Evolutionary conservation across 2,329 filamentous ascomycete genomes (phyloP), one percentile per base, ranked within the genome.

Genomic region (Ceratocystis destructans): DNA sequence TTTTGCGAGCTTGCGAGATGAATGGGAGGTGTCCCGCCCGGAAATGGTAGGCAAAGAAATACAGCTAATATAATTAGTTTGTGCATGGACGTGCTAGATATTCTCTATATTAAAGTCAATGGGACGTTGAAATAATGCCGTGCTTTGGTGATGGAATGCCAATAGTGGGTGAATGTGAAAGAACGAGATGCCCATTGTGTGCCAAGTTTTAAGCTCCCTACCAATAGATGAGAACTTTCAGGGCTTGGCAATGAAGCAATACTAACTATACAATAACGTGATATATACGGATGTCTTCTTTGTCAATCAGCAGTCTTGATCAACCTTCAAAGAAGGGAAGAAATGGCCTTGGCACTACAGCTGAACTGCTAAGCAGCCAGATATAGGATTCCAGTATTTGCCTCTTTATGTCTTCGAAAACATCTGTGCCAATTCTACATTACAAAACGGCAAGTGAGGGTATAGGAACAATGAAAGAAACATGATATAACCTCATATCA

Each of bases 11-110:
- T 78, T 99, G 69, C 80, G 94, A 68, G 94, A 99, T 72, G 94
- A 99, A 75, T 91, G 91, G 87, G 94, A 99, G 75, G 83, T 90
- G 4, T 90, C 96, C 73, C 79, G 93, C 70, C 94, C 94, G 0
- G 93, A 96, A 71, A 87, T 94, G 82, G 86, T 83, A 68, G 94
- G 91, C 62, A 93, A 93, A 76, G 90, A 96, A 70, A 87, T 92
- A 62, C 85, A 86, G 73, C 89, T 94, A 76, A 90, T 96, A 73
- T 94, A 82, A 45, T 20, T 12, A n/a, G 55, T 37, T 31, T 37
- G 28, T 59, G 25, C 28, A 20, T 37, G 8, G 17, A 22, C 7
- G 53, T 33, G 10, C 31, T 20, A 57, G 17, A 59, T 31, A 31
- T 41, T 5, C 10, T 41, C 37, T 41, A 4, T 20, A 59, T 17